Percentiles rank a stretch among this genome's conserved stretches.
Conservation (phyloP, 1,139 yeast genomes). For the Sugiyamaella sp. region DNA sequence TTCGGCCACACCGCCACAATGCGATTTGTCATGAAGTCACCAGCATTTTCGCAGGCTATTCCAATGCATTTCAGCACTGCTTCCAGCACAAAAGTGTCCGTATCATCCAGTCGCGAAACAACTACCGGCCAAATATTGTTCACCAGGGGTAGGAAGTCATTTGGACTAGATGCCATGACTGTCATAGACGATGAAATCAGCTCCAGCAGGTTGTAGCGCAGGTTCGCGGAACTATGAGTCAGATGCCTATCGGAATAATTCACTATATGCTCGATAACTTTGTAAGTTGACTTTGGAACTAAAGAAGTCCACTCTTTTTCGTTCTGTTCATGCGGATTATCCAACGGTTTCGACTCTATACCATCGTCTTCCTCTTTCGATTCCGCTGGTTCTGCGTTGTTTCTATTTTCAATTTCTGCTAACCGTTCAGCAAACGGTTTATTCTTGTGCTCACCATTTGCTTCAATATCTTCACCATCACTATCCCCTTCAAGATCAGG, state of each 20-base stretch:
- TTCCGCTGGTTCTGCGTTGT: slow-evolving; percentile 8
- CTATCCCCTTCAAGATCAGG: slow-evolving; percentile 49
- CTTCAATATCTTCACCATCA: slow-evolving; percentile 38
- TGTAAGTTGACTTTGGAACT: slow-evolving; percentile 61
- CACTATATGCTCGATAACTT: slow-evolving; percentile 60
- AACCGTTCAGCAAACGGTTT: slow-evolving; percentile 30
- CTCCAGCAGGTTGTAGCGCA: slow-evolving; percentile 59
- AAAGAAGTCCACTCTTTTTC: slow-evolving; percentile 61
- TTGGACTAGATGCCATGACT: slow-evolving; percentile 61
- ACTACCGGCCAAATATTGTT: slow-evolving; percentile 70
- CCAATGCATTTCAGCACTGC: slow-evolving; percentile 47
- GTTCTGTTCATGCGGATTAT: slow-evolving; percentile 35
- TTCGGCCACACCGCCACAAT: slow-evolving; percentile 51
- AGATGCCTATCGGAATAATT: slow-evolving; percentile 71
- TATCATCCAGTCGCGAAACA: slow-evolving; percentile 37
- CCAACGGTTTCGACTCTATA: slow-evolving; percentile 33
- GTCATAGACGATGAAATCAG: slow-evolving; percentile 58
- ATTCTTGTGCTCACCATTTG: slow-evolving; percentile 19
- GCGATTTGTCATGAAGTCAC: slow-evolving; percentile 56
- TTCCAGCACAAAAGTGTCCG: slow-evolving; percentile 42
- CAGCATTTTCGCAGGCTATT: slow-evolving; percentile 47
- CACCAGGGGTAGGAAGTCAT: slow-evolving; percentile 64
- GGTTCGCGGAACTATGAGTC: slow-evolving; percentile 63
- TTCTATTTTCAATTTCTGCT: slow-evolving; percentile 21
- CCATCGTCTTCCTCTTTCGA: slow-evolving; percentile 38